A percentile compares a stretch with the other conserved stretches of the same genome.
Conservation (phyloP, 1,284 basidiomycete genomes). For the Inonotus hispidus region DNA sequence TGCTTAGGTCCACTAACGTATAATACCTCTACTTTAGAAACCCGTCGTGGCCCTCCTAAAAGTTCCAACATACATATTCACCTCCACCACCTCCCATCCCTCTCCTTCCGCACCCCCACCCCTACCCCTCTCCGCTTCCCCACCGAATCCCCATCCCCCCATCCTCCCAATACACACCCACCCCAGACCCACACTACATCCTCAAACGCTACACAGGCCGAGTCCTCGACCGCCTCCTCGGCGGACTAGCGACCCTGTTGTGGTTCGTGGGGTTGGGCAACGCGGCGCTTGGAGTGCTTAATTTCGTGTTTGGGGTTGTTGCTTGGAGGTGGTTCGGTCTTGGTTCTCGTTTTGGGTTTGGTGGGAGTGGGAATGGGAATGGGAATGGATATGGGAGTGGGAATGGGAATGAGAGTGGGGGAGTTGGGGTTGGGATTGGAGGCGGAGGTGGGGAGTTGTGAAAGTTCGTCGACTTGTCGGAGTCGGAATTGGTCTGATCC, state of each 20-base stretch:
- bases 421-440: no score
- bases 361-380: no score
- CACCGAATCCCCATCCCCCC: conserved; percentile 29
- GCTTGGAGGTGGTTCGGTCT: conserved; percentile 43
- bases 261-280: conserved; percentile 74
- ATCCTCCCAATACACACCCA: conserved; percentile 36
- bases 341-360: neutral
- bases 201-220: conserved; percentile 61
- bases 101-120: conserved; percentile 29
- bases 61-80: conserved; percentile 37
- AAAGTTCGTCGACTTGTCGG: neutral
- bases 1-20: neutral
- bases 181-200: conserved; percentile 45
- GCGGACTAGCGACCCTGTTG: conserved; percentile 70
- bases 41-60: conserved; percentile 59
- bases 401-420: neutral
- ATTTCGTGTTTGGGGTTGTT: conserved; percentile 55
- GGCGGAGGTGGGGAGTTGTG: neutral
- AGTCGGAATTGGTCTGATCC: no score
- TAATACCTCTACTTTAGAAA: conserved; percentile 43
- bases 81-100: conserved; percentile 37
- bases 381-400: neutral
- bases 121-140: conserved; percentile 8
- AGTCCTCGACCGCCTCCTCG: conserved; percentile 64
- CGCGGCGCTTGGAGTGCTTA: conserved; percentile 56